Evolutionary conservation across 2,329 filamentous ascomycete genomes (phyloP), one percentile per base, ranked within the genome.

Genomic region (Colletotrichum filicis): DNA sequence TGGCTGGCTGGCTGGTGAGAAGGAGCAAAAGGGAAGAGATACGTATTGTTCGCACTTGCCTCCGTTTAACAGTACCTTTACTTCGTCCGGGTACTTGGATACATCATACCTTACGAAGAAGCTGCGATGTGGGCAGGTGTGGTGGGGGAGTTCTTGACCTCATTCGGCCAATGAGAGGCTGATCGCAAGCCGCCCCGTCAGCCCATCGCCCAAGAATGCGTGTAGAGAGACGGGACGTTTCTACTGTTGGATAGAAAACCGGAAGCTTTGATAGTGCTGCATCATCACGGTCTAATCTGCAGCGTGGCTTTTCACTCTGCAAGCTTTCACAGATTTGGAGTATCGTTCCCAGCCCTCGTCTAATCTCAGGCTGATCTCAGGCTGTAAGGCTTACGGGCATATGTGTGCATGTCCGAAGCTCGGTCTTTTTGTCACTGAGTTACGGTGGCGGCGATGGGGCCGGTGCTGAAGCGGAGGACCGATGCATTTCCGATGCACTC

Each of bases 401-500:
- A 42, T 19, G 2, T 42, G 16, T 55, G 9, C 30, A 63, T 7
- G 60, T 7, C 46, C n/a, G 22, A 35, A 30, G 28, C 28, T n/a
- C 22, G 52, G 19, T 28, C 37, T 26, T 49, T 32, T 26, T 24
- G 22, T 35, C 32, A 22, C 35, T 35, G 14, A 7, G 24, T 1
- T 26, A 7, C 32, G 14, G n/a, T 42, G 24, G 24, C 37, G 8
- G 42, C 1, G 19, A 49, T 49, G 42, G 42, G 26, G 26, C 59
- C 59, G 24, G 59, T 49, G 59, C 59, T 28, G 37, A 30, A 62
- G 59, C 59, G 55, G 32, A 46, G 24, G 68, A 56, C 62, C 32
- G 63, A 59, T 68, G 57, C 58, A 68, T 49, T 49, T 68, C 64
- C 57, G 64, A 71, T 57, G 65, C 24, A 62, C 46, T 52, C 61